These are phyloP conservation scores for Candida awuae DNA, from an alignment of 805 yeast species.

Conservation along the genomic window DNA sequence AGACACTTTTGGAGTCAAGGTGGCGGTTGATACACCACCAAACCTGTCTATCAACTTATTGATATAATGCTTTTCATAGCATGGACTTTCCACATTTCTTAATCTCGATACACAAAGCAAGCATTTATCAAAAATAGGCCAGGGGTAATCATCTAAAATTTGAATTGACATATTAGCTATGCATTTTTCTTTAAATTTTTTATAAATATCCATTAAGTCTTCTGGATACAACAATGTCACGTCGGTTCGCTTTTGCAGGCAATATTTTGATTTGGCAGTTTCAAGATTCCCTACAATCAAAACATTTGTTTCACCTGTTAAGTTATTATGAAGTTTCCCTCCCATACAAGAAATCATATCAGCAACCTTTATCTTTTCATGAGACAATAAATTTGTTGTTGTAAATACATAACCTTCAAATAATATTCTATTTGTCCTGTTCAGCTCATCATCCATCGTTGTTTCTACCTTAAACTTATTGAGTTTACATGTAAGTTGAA, in stretches of 20 bases:
- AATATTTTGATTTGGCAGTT: conserved; percentile 49
- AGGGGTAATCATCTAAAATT: conserved; percentile 14
- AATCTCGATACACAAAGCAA: conserved; percentile 38
- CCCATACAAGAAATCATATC: conserved; percentile 47
- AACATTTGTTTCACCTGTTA: conserved; percentile 53
- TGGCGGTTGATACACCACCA: conserved; percentile 46
- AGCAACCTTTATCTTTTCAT: conserved; percentile 35
- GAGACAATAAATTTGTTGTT: conserved; percentile 43
- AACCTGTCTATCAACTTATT: conserved; percentile 30
- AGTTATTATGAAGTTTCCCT: conserved; percentile 46
- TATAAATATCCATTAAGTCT: conserved; percentile 32
- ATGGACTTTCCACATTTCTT: conserved; percentile 17
- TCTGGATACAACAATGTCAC: conserved; percentile 46
- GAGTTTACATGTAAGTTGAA: too few species aligned
- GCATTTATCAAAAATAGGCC: conserved; percentile 40
- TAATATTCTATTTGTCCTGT: conserved; percentile 24
- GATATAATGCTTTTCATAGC: conserved; percentile 28
- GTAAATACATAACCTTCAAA: conserved; percentile 45
- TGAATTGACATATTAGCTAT: conserved; percentile 15
- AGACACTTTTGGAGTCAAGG: conserved; percentile 37
- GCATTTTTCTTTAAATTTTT: conserved; percentile 49
- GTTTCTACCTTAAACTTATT: too few species aligned
- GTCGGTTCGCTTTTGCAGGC: conserved; percentile 46
- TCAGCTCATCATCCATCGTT: background rate
- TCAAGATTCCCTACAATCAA: conserved; percentile 51